Conservation (phyloP, 2,329 filamentous ascomycete genomes). For the Cercospora nicotianae region DNA sequence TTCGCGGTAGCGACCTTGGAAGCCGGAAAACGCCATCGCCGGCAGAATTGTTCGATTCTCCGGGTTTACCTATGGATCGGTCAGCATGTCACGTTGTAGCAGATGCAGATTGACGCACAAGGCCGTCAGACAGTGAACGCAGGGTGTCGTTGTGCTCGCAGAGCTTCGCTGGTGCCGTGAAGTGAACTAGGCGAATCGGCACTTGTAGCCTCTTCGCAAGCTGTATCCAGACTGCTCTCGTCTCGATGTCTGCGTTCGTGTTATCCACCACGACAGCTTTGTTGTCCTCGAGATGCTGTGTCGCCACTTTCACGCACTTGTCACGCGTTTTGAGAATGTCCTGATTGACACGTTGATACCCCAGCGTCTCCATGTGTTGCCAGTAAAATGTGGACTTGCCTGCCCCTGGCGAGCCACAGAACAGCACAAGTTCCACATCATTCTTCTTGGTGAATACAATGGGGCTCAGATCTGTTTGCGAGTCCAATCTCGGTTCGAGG, state of each 20-base stretch:
- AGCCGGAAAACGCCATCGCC: slow-evolving; percentile 76
- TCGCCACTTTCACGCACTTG: slow-evolving; percentile 70
- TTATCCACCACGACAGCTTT: slow-evolving; percentile 82
- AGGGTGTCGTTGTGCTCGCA: slow-evolving; percentile 87
- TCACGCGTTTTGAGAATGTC: slow-evolving; percentile 75
- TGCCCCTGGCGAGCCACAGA: slow-evolving; percentile 83
- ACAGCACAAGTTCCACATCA: slow-evolving; percentile 72
- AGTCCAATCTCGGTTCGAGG: slow-evolving; percentile 38
- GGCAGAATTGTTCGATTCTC: slow-evolving; percentile 75
- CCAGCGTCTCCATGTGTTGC: slow-evolving; percentile 71
- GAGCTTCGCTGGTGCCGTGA: slow-evolving; percentile 69
- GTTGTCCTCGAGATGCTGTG: slow-evolving; percentile 60
- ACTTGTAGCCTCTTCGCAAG: slow-evolving; percentile 69
- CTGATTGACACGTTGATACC: slow-evolving; percentile 86
- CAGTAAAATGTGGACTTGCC: slow-evolving; percentile 93
- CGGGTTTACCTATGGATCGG: slow-evolving; percentile 66
- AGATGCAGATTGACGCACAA: slow-evolving; percentile 31
- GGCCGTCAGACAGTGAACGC: slow-evolving; percentile 60
- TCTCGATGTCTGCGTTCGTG: slow-evolving; percentile 84
- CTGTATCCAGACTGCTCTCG: slow-evolving; percentile 73
- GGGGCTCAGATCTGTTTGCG: slow-evolving; percentile 36
- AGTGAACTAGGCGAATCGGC: slow-evolving; percentile 81
- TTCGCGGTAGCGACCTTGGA: slow-evolving; percentile 68
- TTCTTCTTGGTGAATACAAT: slow-evolving; percentile 59
- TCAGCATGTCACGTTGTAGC: slow-evolving; percentile 19